Conservation (phyloP, 2,329 filamentous ascomycete genomes). For the Fusarium brevicatenulatum region DNA sequence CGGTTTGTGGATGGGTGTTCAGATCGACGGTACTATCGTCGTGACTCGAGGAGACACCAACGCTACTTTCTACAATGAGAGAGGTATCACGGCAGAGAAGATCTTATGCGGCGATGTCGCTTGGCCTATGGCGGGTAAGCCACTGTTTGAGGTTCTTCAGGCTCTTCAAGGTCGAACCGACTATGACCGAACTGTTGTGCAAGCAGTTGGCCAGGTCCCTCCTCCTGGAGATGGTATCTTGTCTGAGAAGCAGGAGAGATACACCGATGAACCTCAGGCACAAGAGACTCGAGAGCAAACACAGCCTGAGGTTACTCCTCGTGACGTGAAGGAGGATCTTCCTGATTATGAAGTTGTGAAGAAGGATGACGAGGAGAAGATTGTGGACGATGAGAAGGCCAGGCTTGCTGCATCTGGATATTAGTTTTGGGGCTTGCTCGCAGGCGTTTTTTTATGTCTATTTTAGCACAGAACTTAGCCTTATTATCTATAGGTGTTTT, state of each 20-base stretch:
- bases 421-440: not conserved
- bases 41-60: conserved; percentile 83
- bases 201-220: conserved; percentile 41
- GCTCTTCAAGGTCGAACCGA: conserved; percentile 50
- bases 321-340: conserved; percentile 32
- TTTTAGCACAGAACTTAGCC: not conserved
- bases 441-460: too few species aligned
- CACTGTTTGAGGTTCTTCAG: conserved; percentile 53
- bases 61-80: conserved; percentile 77
- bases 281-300: not conserved
- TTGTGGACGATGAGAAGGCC: conserved; percentile 43
- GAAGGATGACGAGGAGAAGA: conserved; percentile 14
- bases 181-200: conserved; percentile 42
- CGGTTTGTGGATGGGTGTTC: conserved; percentile 81
- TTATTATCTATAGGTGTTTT: not conserved
- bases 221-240: conserved; percentile 31
- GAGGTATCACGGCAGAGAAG: conserved; percentile 49
- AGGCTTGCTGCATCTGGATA: conserved; percentile 41
- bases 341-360: conserved; percentile 27
- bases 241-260: conserved; percentile 47
- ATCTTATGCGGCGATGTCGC: conserved; percentile 52
- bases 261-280: conserved; percentile 15
- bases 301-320: not conserved
- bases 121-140: conserved; percentile 53
- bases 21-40: conserved; percentile 83